Percentiles rank a stretch among this genome's conserved stretches.
These are phyloP conservation scores for Claviceps quebecensis DNA, from an alignment of 2,329 filamentous ascomycete genomes.

Conservation along the genomic window DNA sequence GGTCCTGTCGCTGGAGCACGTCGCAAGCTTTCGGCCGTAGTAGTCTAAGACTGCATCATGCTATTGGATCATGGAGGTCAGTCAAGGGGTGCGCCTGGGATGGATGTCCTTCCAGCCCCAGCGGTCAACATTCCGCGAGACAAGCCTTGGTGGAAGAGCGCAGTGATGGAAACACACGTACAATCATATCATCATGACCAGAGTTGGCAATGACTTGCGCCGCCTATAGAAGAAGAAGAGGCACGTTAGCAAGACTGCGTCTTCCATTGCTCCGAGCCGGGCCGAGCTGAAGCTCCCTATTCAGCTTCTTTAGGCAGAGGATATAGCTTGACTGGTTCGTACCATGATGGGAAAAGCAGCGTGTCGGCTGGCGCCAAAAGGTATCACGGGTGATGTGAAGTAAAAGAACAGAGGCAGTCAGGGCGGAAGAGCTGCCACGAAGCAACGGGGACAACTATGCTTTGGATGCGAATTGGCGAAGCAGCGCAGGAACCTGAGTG, in stretches of 20 bases:
- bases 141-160: no score
- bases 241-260: slow-evolving; percentile 12
- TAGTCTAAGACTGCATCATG: slow-evolving; percentile 98
- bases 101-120: neutral
- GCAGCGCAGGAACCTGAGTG: neutral
- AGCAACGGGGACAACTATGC: neutral
- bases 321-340: neutral
- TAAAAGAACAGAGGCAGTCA: neutral
- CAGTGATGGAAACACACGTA: slow-evolving; percentile 37
- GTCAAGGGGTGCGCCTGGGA: neutral
- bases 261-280: neutral
- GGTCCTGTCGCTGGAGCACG: slow-evolving; percentile 93
- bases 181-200: slow-evolving; percentile 97
- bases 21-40: slow-evolving; percentile 90
- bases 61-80: slow-evolving; percentile 27
- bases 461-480: slow-evolving; percentile 1
- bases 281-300: neutral
- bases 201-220: slow-evolving; percentile 32
- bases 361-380: neutral
- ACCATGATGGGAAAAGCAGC: slow-evolving; percentile 2
- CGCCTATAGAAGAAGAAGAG: slow-evolving; percentile 16
- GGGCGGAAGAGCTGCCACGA: neutral
- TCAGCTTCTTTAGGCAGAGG: neutral
- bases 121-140: neutral
- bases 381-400: slow-evolving; percentile 1